phyloP scores from a whole-genome alignment of 495 filamentous ascomycete species.

The Niebla homalea region DNA sequence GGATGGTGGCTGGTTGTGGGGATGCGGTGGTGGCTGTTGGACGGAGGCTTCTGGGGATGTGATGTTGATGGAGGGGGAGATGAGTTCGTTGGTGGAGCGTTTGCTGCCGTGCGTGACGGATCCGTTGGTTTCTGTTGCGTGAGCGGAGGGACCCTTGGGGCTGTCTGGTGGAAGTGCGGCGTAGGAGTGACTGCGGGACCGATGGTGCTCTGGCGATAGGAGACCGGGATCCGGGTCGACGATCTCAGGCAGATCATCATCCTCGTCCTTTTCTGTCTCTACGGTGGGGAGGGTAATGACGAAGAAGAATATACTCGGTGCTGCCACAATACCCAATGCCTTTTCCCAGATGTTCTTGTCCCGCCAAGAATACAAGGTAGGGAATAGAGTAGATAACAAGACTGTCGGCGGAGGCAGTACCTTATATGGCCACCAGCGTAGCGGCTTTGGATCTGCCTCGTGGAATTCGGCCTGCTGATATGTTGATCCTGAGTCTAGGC shows the following conservation, averaged over 20 bases:
- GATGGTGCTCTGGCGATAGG: constrained; percentile 23
- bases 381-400: constrained; percentile 69
- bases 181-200: constrained; percentile 11
- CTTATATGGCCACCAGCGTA: constrained; percentile 62
- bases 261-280: constrained; percentile 45
- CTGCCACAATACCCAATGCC: constrained; percentile 61
- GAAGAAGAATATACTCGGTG: constrained; percentile 79
- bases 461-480: constrained; percentile 14
- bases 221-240: constrained; percentile 28
- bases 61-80: constrained; percentile 13
- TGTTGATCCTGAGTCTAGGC: constrained; percentile 36
- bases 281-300: constrained; percentile 89
- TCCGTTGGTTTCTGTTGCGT: neutral
- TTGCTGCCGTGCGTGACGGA: neutral
- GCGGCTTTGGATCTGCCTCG: constrained; percentile 16
- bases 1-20: constrained; percentile 3
- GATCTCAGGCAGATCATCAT: constrained; percentile 27
- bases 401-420: constrained; percentile 55
- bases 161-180: constrained; percentile 34
- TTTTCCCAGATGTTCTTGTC: constrained; percentile 68
- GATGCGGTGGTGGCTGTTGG: constrained; percentile 12
- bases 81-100: constrained; percentile 2
- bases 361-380: constrained; percentile 68
- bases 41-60: constrained; percentile 1
- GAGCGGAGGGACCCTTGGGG: constrained; percentile 13